Evolutionary conservation across 352 stramenopile species (phyloP).

Genomic region (Peronospora tabacina): DNA sequence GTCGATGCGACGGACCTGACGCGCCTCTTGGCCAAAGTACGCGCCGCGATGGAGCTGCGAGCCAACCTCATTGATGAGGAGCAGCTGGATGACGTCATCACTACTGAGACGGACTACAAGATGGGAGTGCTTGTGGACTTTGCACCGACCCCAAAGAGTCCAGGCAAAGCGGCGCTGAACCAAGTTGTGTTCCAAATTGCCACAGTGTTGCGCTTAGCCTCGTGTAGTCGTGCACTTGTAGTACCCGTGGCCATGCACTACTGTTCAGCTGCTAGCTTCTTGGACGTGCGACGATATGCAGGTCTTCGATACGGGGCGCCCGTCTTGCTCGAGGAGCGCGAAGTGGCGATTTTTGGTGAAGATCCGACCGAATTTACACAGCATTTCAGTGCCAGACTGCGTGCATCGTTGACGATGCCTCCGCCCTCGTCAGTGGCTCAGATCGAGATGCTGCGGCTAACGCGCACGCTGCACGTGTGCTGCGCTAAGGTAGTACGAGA

Average conservation of each 20-base stretch:
- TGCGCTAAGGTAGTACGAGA: slow-evolving; percentile 57
- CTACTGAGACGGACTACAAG: slow-evolving; percentile 50
- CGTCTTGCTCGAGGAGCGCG: slow-evolving; percentile 49
- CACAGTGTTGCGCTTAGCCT: slow-evolving; percentile 33
- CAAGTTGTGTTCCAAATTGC: slow-evolving; percentile 47
- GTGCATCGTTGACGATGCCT: slow-evolving; percentile 50
- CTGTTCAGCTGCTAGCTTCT: slow-evolving; percentile 38
- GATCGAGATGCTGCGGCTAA: slow-evolving; percentile 58
- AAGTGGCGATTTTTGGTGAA: slow-evolving; percentile 50
- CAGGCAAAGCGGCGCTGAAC: slow-evolving; percentile 44
- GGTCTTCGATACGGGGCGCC: slow-evolving; percentile 55
- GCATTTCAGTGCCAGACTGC: slow-evolving; percentile 48
- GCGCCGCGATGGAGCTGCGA: slow-evolving; percentile 29
- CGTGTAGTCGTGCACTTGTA: slow-evolving; percentile 40
- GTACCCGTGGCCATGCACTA: slow-evolving; percentile 61
- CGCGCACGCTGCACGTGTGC: slow-evolving; percentile 62
- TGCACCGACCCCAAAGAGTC: slow-evolving; percentile 14
- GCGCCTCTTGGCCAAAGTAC: slow-evolving; percentile 27
- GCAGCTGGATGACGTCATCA: slow-evolving; percentile 26
- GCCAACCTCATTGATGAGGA: slow-evolving; percentile 41
- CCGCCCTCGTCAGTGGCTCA: slow-evolving; percentile 46
- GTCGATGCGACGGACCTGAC: slow-evolving; percentile 9
- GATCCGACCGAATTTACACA: slow-evolving; percentile 60
- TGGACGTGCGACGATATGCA: slow-evolving; percentile 45
- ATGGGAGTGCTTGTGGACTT: slow-evolving; percentile 58